These are phyloP conservation scores for Volvox africanus DNA, from an alignment of 139 green algal species.

Conservation along the genomic window DNA sequence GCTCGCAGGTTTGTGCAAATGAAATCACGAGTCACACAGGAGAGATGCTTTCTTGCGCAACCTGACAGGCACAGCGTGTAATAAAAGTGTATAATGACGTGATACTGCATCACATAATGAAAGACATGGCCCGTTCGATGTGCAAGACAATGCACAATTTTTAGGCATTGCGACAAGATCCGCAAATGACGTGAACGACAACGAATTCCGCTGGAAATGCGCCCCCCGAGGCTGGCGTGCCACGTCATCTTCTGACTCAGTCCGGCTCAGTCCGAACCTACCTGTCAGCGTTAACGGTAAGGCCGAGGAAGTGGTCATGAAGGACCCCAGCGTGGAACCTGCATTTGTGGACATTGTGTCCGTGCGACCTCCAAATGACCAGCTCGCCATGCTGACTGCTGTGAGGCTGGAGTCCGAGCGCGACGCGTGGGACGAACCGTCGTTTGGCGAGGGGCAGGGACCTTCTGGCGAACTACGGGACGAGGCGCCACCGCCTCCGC, in stretches of 20 bases:
- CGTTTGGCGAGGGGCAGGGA: neutral
- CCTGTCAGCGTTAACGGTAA: neutral
- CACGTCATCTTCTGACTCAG: too few relatives aligned
- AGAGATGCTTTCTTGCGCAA: too few relatives aligned
- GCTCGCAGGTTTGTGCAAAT: neutral
- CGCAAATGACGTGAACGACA: too few relatives aligned
- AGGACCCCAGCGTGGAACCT: neutral
- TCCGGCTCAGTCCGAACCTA: neutral
- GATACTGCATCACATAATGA: too few relatives aligned
- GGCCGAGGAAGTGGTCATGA: constrained; percentile 5
- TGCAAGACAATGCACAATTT: too few relatives aligned
- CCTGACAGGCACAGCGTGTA: too few relatives aligned
- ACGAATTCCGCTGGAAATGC: too few relatives aligned
- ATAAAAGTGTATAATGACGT: too few relatives aligned
- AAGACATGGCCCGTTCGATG: too few relatives aligned
- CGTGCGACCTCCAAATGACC: neutral
- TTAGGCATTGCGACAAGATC: too few relatives aligned
- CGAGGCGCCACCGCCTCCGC: neutral
- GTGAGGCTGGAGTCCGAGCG: neutral
- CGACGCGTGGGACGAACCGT: neutral
- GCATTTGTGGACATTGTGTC: constrained; percentile 3
- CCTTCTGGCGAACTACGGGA: neutral
- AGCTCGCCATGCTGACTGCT: neutral
- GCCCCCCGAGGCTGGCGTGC: too few relatives aligned
- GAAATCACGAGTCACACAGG: too few relatives aligned